Evolutionary conservation across 805 yeast species (phyloP), one percentile per base, ranked within the genome.

Genomic region (Cyberlindnera americana): DNA sequence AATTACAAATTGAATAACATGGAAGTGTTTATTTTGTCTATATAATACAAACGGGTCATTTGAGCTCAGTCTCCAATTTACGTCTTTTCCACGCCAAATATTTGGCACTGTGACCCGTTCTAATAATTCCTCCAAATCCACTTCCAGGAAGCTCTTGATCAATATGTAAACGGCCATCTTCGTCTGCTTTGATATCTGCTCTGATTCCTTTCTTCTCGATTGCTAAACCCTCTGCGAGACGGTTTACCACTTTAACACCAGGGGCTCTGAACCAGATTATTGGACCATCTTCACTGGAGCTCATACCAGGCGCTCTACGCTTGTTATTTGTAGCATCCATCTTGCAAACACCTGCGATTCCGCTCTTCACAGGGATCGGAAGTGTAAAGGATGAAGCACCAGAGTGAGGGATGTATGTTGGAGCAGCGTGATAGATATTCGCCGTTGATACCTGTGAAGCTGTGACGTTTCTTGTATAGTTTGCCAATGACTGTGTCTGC

Each of bases 181-280:
- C 50, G n/a, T 52, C 54, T 5, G 17, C 33, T 6, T 36, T 28
- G 14, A 22, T 15, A 4, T 30, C 40, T 5, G 30, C 30, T 24
- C 35, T 29, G 18, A 36, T 36, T 5, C 34, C 40, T 4, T 14
- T 22, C 30, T 29, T 30, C 19, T 37, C 40, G n/a, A 49, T 45
- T 27, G 53, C 59, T 9, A 59, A 48, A 9, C 43, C 54, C 21
- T 43, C 38, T 13, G 37, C 43, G n/a, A 33, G 16, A 42, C 81
- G 56, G 44, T 65, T 67, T 6, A 64, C 54, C 15, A 75, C 54
- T 22, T 68, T 62, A 10, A 73, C 64, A 19, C 88, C 84, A 3
- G 89, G 83, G 1, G 85, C 77, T 51, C 81, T 70, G 57, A 76
- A 82, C 85, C 89, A 83, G 14, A 83, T 56, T 13, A 77, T 52